These are phyloP conservation scores for Penicillium arizonense DNA, from an alignment of 495 filamentous ascomycete species.

Conservation along the genomic window DNA sequence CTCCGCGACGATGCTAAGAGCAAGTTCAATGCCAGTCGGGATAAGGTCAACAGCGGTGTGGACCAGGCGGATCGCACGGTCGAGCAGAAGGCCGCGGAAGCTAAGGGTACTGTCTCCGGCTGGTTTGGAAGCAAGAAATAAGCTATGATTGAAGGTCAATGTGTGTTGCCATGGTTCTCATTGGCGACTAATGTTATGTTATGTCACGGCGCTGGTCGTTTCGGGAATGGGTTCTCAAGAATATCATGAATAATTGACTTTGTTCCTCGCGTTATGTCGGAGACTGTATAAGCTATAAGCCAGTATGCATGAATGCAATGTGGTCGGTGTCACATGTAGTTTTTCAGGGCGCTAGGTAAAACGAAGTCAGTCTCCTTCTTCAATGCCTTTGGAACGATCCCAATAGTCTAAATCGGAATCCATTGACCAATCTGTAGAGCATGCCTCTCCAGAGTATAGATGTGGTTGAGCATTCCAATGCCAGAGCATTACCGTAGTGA, in stretches of 20 bases:
- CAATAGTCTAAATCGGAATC: neutral
- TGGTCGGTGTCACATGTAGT: neutral
- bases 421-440: neutral
- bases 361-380: too few relatives aligned
- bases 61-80: slow-evolving; percentile 67
- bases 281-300: neutral
- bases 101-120: slow-evolving; percentile 72
- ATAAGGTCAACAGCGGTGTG: slow-evolving; percentile 50
- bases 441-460: too few relatives aligned
- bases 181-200: neutral
- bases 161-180: neutral
- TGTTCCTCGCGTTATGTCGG: neutral
- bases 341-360: too few relatives aligned
- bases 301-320: neutral
- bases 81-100: slow-evolving; percentile 71
- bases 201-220: slow-evolving; percentile 1
- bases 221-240: neutral
- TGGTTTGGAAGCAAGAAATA: slow-evolving; percentile 77
- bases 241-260: neutral
- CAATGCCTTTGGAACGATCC: neutral
- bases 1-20: slow-evolving; percentile 42
- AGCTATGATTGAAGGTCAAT: neutral
- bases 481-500: slow-evolving; percentile 33
- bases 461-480: slow-evolving; percentile 22
- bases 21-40: slow-evolving; percentile 29